phyloP scores from a whole-genome alignment of 164 flowering plant species.

The Vitis rotundifolia region DNA sequence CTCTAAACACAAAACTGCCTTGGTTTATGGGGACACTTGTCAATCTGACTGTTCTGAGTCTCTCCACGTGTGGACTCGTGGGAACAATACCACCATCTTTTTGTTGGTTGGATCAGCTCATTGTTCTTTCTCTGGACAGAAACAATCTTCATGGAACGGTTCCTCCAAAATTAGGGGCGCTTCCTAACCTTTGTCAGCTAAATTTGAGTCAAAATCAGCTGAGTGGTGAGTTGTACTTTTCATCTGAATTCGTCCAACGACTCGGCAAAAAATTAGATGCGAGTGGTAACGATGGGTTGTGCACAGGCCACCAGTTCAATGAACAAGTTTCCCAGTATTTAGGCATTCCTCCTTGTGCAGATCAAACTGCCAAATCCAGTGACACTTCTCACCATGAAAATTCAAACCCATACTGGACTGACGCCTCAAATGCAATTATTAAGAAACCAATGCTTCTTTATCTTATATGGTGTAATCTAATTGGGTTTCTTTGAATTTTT shows the following conservation, averaged over 20 bases:
- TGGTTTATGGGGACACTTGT: slow-evolving; percentile 28
- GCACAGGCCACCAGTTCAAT: slow-evolving; percentile 19
- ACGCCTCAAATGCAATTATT: too few species aligned
- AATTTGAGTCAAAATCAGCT: slow-evolving; percentile 50
- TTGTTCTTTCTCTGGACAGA: slow-evolving; percentile 26
- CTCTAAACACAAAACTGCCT: slow-evolving; percentile 38
- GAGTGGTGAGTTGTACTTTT: slow-evolving; percentile 33
- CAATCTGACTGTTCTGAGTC: slow-evolving; percentile 40
- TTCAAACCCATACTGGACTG: too few species aligned
- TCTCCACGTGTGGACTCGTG: slow-evolving; percentile 43
- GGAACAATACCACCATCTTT: slow-evolving; percentile 11
- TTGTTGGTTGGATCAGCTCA: too few species aligned
- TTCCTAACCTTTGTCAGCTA: slow-evolving; percentile 33
- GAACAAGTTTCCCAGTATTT: too few species aligned
- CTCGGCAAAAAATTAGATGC: slow-evolving; percentile 47
- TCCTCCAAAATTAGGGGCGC: slow-evolving; percentile 38
- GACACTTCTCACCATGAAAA: too few species aligned
- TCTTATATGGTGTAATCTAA: too few species aligned
- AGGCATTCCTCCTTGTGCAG: too few species aligned
- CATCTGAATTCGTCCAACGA: slow-evolving; percentile 33
- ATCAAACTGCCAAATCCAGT: too few species aligned
- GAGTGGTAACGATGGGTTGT: slow-evolving; percentile 43
- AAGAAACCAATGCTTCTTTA: too few species aligned
- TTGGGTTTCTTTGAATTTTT: too few species aligned
- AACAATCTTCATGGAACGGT: slow-evolving; percentile 46